Evolutionary conservation across 2,329 filamentous ascomycete species (phyloP), one percentile per base, ranked within the genome.

Genomic region (Colletotrichum orchidophilum): DNA sequence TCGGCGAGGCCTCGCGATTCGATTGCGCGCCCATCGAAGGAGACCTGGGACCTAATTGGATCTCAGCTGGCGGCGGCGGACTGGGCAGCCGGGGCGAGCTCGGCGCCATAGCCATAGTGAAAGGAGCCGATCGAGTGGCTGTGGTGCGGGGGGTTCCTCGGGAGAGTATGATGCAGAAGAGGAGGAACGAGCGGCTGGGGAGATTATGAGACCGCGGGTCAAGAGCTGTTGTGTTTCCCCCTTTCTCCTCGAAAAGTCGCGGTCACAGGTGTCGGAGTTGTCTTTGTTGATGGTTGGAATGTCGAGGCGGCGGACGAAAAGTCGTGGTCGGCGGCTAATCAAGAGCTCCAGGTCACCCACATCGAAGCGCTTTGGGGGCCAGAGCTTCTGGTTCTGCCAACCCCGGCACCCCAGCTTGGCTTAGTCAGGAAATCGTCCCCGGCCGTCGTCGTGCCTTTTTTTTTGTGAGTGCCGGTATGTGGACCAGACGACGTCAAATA

Each of bases 11-110:
- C 85, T 83, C 88, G 82, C 76, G 88, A 78, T 79, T 91, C 81
- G 84, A 84, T 29, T 82, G 77, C 52, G 79, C 78, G 60, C 90
- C 87, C 74, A 91, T 85, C 21, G 87, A 88, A 1, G 94, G 94
- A 60, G 94, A 96, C 77, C 91, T 91, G 66, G 93, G 92, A 8
- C 91, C 93, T 73, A 97, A 92, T 83, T 98, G 96, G 75, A 97
- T 96, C 83, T 99, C 96, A 73, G 96, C 94, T 69, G 97, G 92
- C 39, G 96, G 96, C 70, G 96, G 96, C 72, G 96, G 96, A 82
- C 95, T 98, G 71, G 96, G 96, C 62, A 99, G 91, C 79, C 96
- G 93, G 74, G 96, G 96, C 58, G 95, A 98, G 82, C 90, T 96
- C 73, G 94, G 92, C 76, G 88, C 83, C 73, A 90, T 81, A 74